Evolutionary conservation across 2,329 filamentous ascomycete species (phyloP), one percentile per base, ranked within the genome.

Genomic region (Grosmannia clavigera): DNA sequence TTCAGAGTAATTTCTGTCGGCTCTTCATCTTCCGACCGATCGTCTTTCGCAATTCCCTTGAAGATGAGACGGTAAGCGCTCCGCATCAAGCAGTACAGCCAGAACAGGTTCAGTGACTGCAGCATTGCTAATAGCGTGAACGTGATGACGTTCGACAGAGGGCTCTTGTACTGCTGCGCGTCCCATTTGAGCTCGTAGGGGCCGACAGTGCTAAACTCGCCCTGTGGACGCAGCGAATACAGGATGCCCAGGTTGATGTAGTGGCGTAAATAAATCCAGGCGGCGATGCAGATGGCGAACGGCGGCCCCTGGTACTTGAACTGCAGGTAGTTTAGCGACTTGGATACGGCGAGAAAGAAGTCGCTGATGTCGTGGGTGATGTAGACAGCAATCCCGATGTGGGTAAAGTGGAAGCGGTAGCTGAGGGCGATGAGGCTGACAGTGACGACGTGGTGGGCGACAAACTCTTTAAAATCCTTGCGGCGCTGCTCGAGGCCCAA

Each of bases 321-420:
- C 70, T 95, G 88, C 66, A 96, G 76, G 75, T 97, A 96, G 76
- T 96, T 95, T 66, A 96, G 82, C 5, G 86, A 83, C 76, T 96
- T 96, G 63, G 90, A 95, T 81, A 91, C 88, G 46, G 92, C 92
- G 52, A 96, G 81, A 81, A 96, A 96, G 75, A 96, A 96, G 72
- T 96, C 92, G 62, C 86, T 91, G 63, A 96, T 88, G 70, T 97
- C 92, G 73, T 95, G 90, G 12, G 92, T 96, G 64, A 94, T 90
- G 74, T 96, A 97, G 38, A 97, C 90, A 25, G 90, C 89, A 60
- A 96, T 75, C 31, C 92, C 92, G 71, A 97, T 95, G 74, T 95
- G 92, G 22, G 91, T 95, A 73, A 96, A 97, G 74, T 97, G 92
- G 78, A 96, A 97, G 62, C 90, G 85, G 75, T 96, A 96, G 76